Base-by-base conservation (phyloP, 441 rosid species). In the Syzygium malaccense region DNA sequence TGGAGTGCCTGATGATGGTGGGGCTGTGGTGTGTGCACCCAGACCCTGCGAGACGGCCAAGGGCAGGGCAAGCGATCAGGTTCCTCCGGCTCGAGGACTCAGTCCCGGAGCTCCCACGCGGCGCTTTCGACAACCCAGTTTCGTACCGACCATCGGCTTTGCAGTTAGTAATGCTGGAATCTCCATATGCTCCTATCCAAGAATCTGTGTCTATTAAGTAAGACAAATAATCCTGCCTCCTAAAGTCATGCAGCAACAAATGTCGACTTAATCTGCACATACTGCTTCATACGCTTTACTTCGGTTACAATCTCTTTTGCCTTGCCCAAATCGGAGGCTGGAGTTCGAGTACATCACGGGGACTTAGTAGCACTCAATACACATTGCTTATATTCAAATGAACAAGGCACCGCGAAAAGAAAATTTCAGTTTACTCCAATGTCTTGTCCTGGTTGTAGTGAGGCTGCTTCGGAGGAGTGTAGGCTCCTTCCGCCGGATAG, bases 11-110 rank as follows among this genome's bases (percentile, higher is more conserved):
- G 33, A 41, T 86, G 88, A 78, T 78, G 33, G 88, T 55, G 66
- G 90, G 88, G 58, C n/a, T 86, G 60, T 71, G 86, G 88, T 86
- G 88, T 51, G 37, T 85, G 62, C 87, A 86, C 75, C 87, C 90
- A 2, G 54, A 88, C 25, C 57, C 86, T 0, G 10, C 32, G 8
- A 80, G 80, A 48, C 55, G 90, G 86, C 90, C 90, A 10, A 86
- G 15, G 80, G 86, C 86, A 1, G 85, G 90, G 26, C 41, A 88
- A 51, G 90, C 75, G 26, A 85, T 88, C 55, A 86, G 66, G 71
- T 54, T 88, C 41, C 86, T 88, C n/a, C 53, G 32, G 64, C 54
- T 28, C 5, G 90, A 88, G 85, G 75, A 71, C 80, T 11, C 26
- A 2, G 28, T 33, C 49, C 80, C 80, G 0, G 49, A 71, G 28